Evolutionary conservation across 2,329 filamentous ascomycete genomes (phyloP).

Genomic region (Sphaerulina populicola): DNA sequence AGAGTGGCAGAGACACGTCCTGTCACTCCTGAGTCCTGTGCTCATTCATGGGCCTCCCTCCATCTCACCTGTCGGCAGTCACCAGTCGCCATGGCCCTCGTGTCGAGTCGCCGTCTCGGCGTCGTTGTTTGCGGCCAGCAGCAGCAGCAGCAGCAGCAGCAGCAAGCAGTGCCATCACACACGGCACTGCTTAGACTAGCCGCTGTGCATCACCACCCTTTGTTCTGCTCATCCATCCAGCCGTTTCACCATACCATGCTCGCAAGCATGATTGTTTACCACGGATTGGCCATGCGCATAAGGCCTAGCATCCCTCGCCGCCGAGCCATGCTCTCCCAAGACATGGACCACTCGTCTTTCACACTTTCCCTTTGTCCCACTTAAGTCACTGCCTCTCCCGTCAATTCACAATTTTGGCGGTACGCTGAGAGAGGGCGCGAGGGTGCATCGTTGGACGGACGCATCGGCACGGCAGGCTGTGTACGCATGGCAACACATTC

Average conservation of each 20-base stretch:
- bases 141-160: neutral
- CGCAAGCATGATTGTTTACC: slow-evolving; percentile 11
- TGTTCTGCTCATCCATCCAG: slow-evolving; percentile 3
- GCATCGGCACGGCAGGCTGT: slow-evolving; percentile 7
- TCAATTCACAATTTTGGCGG: slow-evolving; percentile 8
- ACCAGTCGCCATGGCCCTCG: neutral
- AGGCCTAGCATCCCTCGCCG: slow-evolving; percentile 12
- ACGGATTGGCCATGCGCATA: slow-evolving; percentile 3
- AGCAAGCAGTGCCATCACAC: slow-evolving; percentile 4
- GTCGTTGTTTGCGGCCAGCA: slow-evolving; percentile 5
- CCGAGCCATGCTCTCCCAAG: slow-evolving; percentile 4
- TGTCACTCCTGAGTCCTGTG: too few relatives aligned
- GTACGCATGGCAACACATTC: slow-evolving; percentile 7
- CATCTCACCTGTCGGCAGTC: neutral
- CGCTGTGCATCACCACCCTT: slow-evolving; percentile 5
- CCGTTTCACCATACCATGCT: slow-evolving; percentile 17
- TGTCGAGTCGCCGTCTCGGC: neutral
- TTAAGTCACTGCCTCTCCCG: slow-evolving; percentile 4
- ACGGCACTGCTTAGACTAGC: neutral
- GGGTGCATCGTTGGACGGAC: slow-evolving; percentile 5
- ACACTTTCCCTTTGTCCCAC: slow-evolving; percentile 10
- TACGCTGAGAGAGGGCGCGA: slow-evolving; percentile 1
- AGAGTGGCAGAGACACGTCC: neutral
- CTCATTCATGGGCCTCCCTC: neutral
- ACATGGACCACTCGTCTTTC: slow-evolving; percentile 13